A percentile compares a stretch with the other conserved stretches of the same genome.
These are phyloP conservation scores for Cladophialophora psammophila DNA, from an alignment of 2,329 filamentous ascomycete genomes.

Conservation along the genomic window DNA sequence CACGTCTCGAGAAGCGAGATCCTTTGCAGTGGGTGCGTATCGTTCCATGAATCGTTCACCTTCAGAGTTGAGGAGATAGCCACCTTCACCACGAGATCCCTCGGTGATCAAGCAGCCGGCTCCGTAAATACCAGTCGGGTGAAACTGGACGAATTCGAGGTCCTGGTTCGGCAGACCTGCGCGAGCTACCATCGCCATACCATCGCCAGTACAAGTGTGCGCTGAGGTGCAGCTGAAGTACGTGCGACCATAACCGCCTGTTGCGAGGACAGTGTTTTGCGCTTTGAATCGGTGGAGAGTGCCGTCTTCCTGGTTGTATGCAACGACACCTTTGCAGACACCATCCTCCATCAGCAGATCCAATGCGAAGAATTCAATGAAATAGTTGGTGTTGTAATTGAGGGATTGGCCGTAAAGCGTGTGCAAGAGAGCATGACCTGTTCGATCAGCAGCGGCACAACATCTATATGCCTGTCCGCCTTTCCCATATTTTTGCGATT, in stretches of 20 bases:
- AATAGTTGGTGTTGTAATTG: conserved; percentile 98
- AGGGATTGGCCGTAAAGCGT: conserved; percentile 98
- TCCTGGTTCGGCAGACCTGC: conserved; percentile 98
- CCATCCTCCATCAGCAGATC: conserved; percentile 98
- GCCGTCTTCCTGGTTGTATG: conserved; percentile 98
- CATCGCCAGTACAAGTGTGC: conserved; percentile 98
- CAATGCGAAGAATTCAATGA: conserved; percentile 98
- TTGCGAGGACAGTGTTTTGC: conserved; percentile 95
- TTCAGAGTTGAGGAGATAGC: conserved; percentile 95
- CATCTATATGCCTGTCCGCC: conserved; percentile 98
- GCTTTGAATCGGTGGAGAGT: conserved; percentile 96
- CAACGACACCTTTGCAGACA: conserved; percentile 93
- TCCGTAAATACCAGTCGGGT: conserved; percentile 98
- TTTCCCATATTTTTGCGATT: conserved; percentile 93
- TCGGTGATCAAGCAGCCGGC: conserved; percentile 98
- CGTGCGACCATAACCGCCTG: conserved; percentile 94
- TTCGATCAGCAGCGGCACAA: conserved; percentile 94
- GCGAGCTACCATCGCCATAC: conserved; percentile 99
- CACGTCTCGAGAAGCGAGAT: conserved; percentile 94
- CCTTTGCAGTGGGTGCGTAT: conserved; percentile 96
- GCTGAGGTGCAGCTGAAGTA: conserved; percentile 99
- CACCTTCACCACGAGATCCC: conserved; percentile 96
- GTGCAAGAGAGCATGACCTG: conserved; percentile 95
- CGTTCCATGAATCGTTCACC: conserved; percentile 99
- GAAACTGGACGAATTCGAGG: conserved; percentile 99